phyloP scores from a whole-genome alignment of 1,139 yeast species.

The Wickerhamiella infanticola region DNA sequence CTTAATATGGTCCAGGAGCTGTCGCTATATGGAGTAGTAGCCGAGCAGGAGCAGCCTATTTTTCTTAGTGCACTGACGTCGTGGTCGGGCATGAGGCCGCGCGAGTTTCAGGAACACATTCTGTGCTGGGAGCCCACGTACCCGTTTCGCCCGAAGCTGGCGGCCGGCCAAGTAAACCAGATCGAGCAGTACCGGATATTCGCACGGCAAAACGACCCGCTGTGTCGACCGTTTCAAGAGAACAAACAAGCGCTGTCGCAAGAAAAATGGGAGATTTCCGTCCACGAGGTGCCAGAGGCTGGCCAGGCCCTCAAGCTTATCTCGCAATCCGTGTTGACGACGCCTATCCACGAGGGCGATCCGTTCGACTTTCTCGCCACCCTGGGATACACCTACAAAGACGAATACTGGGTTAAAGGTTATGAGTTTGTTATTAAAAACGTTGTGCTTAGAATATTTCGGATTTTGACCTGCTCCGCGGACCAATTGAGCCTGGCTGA shows the following conservation, averaged over 20 bases:
- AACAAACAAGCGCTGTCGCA: not conserved
- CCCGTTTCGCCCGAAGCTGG: conserved; percentile 20
- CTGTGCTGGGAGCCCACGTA: conserved; percentile 22
- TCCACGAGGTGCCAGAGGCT: conserved; percentile 75
- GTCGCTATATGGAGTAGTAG: conserved; percentile 20
- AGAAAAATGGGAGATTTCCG: conserved; percentile 44
- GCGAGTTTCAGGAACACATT: conserved; percentile 16
- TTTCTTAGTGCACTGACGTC: conserved; percentile 23
- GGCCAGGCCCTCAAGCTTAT: conserved; percentile 48
- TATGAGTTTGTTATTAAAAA: conserved; percentile 49
- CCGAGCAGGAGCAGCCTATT: conserved; percentile 21
- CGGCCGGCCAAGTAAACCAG: conserved; percentile 23
- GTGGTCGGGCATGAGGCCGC: conserved; percentile 24
- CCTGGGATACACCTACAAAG: conserved; percentile 54
- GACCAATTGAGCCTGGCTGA: conserved; percentile 33
- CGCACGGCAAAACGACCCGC: not conserved
- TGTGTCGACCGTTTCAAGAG: not conserved
- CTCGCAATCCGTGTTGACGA: conserved; percentile 55
- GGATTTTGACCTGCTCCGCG: conserved; percentile 18
- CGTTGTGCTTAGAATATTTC: conserved; percentile 44
- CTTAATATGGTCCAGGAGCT: conserved; percentile 24
- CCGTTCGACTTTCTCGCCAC: conserved; percentile 36
- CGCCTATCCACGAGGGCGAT: conserved; percentile 29
- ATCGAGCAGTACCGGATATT: conserved; percentile 25
- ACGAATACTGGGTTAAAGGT: conserved; percentile 56